Evolutionary conservation across 768 basidiomycete species (phyloP), one percentile per base, ranked within the genome.

Genomic region (Tylopilus sp.): DNA sequence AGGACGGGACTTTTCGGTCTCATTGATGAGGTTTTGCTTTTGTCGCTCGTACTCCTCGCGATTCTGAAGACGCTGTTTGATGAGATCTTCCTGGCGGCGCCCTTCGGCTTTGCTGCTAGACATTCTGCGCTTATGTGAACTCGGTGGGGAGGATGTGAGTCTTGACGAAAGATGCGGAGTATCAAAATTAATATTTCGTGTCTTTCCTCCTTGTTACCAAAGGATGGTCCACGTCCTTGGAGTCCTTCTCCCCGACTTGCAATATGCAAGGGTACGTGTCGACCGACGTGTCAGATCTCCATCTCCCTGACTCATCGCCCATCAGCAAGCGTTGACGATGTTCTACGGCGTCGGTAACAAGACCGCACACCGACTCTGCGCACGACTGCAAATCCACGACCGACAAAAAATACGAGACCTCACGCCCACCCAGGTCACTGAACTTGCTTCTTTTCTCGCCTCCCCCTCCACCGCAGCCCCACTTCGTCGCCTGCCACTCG

Each of bases 381-480:
- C 95, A 10, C 86, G 97, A 53, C 82, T 97, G 40, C 88, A 90
- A 64, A 91, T 99, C 47, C 94, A 98, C 70, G 84, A 91, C 75
- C 78, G 77, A 56, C 83, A 86, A 71, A 83, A 80, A 69, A 83
- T 99, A 57, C 80, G 79, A 44, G 81, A 91, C 66, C 77, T 99
- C 28, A 84, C 91, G 23, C 85, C 93, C 26, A 75, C 81, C 31
- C 97, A 99, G 78, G 75, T 95, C 44, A 97, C 93, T 13, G 80
- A 87, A 15, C 79, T 99, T n/a, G 87, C 94, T 12, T 90, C 95
- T 6, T 95, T 92, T 71, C 84, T 99, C 10, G 94, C 95, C 5
- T 90, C 93, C 0, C 95, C 97, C 2, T 73, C 80, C 21, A 93
- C 90, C 17, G 80, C 87, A 3, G 74, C 83, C 0, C 75, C 81